phyloP scores from a whole-genome alignment of 495 filamentous ascomycete genomes.

The Collariella sp. region DNA sequence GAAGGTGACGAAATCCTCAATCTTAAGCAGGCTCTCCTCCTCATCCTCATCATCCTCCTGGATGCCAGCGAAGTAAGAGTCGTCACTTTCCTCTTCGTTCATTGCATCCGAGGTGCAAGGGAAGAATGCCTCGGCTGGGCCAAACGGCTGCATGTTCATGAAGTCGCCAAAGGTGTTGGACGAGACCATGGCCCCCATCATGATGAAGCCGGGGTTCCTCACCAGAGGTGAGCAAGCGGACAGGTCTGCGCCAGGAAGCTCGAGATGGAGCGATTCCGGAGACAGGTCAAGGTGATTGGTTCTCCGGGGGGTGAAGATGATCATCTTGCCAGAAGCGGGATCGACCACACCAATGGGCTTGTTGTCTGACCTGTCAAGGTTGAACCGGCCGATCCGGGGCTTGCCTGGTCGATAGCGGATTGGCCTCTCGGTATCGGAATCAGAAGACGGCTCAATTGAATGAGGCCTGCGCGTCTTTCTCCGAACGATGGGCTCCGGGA shows the following conservation, averaged over 20 bases:
- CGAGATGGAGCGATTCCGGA: slow-evolving; percentile 38
- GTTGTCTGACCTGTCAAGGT: slow-evolving; percentile 45
- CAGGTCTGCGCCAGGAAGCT: slow-evolving; percentile 38
- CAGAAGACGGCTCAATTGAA: slow-evolving; percentile 31
- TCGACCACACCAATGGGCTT: slow-evolving; percentile 70
- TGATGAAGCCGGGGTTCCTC: slow-evolving; percentile 60
- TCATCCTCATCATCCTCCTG: slow-evolving; percentile 53
- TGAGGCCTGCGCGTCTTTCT: slow-evolving; percentile 43
- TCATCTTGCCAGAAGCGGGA: slow-evolving; percentile 58
- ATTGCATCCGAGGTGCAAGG: slow-evolving; percentile 51
- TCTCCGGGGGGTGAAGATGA: slow-evolving; percentile 49
- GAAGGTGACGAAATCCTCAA: slow-evolving; percentile 68
- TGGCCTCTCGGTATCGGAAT: slow-evolving; percentile 37
- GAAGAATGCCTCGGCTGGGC: slow-evolving; percentile 71
- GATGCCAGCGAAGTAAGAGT: slow-evolving; percentile 30
- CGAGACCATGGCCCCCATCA: slow-evolving; percentile 61
- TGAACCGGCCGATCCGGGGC: slow-evolving; percentile 47
- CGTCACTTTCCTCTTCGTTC: slow-evolving; percentile 24
- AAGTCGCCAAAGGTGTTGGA: slow-evolving; percentile 47
- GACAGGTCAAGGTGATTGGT: slow-evolving; percentile 35
- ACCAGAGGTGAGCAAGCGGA: slow-evolving; percentile 50
- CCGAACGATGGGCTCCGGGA: slow-evolving; percentile 48
- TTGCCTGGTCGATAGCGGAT: slow-evolving; percentile 32
- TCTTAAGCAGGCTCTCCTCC: slow-evolving; percentile 53
- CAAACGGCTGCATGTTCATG: slow-evolving; percentile 54